Conservation (phyloP, 1,284 basidiomycete species). For the Pseudomicrostroma phylloplanum region DNA sequence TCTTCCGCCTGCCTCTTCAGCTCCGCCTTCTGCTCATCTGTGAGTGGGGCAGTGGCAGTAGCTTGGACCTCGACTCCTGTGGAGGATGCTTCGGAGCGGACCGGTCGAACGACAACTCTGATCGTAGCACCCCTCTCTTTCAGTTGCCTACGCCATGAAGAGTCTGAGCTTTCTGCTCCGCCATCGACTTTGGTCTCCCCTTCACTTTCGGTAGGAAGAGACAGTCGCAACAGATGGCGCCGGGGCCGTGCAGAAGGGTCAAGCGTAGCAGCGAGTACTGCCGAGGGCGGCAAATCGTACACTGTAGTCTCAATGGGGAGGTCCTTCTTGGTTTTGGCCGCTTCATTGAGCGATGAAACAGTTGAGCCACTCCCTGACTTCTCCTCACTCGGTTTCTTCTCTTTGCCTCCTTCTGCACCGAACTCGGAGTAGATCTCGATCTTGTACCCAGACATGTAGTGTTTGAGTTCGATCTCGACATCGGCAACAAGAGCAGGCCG, state of each 20-base stretch:
- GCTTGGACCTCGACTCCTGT: neutral
- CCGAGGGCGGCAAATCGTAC: slow-evolving; percentile 44
- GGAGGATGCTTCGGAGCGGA: slow-evolving; percentile 23
- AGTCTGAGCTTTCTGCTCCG: neutral
- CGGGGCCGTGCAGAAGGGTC: slow-evolving; percentile 37
- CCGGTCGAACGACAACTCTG: slow-evolving; percentile 20
- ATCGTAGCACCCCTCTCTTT: slow-evolving; percentile 28
- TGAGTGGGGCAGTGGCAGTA: slow-evolving; percentile 13
- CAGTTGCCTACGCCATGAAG: slow-evolving; percentile 24
- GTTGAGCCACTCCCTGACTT: neutral
- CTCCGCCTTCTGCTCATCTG: neutral
- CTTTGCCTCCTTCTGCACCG: neutral
- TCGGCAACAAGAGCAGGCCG: slow-evolving; percentile 24
- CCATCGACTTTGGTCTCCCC: neutral
- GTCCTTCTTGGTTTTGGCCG: slow-evolving; percentile 18
- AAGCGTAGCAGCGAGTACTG: slow-evolving; percentile 45
- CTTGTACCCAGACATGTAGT: slow-evolving; percentile 44
- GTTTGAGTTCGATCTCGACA: slow-evolving; percentile 43
- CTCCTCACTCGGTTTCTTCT: neutral
- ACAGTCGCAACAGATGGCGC: slow-evolving; percentile 41
- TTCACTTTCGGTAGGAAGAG: slow-evolving; percentile 21
- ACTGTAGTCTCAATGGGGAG: slow-evolving; percentile 32
- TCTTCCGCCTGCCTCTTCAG: slow-evolving; percentile 5
- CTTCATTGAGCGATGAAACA: slow-evolving; percentile 17
- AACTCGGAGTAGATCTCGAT: slow-evolving; percentile 32